A percentile compares a stretch with the other conserved stretches of the same genome.
Conservation (phyloP, 768 basidiomycete species). For the Porpolomopsis calyptriformis region DNA sequence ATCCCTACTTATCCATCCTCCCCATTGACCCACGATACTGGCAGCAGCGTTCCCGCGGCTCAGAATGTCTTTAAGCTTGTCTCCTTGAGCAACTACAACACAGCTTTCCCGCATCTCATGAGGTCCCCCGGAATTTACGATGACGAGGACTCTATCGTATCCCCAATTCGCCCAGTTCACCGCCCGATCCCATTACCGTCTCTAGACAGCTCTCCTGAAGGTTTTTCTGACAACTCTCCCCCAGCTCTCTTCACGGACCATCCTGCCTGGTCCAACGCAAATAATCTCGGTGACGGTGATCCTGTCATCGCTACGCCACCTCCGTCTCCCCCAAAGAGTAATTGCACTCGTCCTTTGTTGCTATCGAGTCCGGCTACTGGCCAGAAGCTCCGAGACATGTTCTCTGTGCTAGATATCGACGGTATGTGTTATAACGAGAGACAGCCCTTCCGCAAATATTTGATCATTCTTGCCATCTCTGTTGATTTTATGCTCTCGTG, state of each 20-base stretch:
- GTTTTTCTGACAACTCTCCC: not conserved
- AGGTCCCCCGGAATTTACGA: not conserved
- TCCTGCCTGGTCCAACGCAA: not conserved
- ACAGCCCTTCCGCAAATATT: no score
- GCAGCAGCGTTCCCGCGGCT: not conserved
- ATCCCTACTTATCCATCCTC: not conserved
- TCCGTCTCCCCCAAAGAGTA: not conserved
- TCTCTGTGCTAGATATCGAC: not conserved
- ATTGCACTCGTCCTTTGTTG: no score
- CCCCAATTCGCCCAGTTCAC: not conserved
- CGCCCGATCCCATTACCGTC: not conserved
- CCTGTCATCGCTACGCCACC: not conserved
- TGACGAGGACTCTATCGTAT: constrained; percentile 2
- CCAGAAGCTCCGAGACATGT: constrained; percentile 1
- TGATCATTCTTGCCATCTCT: not conserved
- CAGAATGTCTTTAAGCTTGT: not conserved
- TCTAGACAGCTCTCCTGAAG: not conserved
- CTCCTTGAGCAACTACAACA: not conserved
- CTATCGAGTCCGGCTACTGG: not conserved
- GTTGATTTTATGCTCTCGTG: not conserved
- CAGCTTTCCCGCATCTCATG: not conserved
- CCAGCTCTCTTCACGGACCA: not conserved
- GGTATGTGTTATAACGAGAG: constrained; percentile 2
- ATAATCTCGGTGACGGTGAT: not conserved
- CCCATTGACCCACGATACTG: not conserved